These are phyloP conservation scores for Polytrichum commune DNA, from an alignment of 225 moss, liverwort and hornwort species.

Conservation along the genomic window DNA sequence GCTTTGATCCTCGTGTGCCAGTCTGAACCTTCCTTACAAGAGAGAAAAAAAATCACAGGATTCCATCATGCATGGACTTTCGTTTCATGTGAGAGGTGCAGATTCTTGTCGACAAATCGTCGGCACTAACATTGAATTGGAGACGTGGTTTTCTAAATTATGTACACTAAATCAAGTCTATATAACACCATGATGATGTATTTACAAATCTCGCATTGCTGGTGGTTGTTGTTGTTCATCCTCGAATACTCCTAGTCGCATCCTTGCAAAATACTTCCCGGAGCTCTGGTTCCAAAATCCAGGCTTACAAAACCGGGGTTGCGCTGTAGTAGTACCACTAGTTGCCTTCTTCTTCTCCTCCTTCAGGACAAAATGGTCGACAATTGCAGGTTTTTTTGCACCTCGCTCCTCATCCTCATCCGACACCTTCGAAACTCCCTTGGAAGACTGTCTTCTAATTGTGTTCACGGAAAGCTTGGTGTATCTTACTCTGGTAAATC, in stretches of 20 bases:
- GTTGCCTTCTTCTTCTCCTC: constrained; percentile 7
- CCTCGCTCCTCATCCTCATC: constrained; percentile 22
- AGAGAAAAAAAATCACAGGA: no score
- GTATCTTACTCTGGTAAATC: constrained; percentile 14
- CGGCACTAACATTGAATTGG: no score
- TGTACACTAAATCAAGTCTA: constrained; percentile 14
- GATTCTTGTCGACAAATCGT: no score
- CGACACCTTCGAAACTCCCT: constrained; percentile 25
- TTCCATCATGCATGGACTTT: no score
- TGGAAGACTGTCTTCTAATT: neutral
- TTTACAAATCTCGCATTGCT: constrained; percentile 15
- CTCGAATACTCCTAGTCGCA: neutral
- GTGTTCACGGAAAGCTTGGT: constrained; percentile 15
- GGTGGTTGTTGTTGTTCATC: neutral
- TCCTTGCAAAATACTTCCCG: neutral
- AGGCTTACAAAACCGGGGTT: neutral
- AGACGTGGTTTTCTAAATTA: constrained; percentile 9
- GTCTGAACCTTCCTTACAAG: no score
- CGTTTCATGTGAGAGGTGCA: no score
- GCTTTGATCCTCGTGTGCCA: no score
- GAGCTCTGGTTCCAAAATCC: neutral
- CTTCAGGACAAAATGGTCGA: constrained; percentile 6
- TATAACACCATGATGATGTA: no score
- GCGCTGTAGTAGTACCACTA: no score
- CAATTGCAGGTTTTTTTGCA: neutral